Evolutionary conservation across 495 filamentous ascomycete species (phyloP).

Genomic region (Lasiosphaeris hirsuta): DNA sequence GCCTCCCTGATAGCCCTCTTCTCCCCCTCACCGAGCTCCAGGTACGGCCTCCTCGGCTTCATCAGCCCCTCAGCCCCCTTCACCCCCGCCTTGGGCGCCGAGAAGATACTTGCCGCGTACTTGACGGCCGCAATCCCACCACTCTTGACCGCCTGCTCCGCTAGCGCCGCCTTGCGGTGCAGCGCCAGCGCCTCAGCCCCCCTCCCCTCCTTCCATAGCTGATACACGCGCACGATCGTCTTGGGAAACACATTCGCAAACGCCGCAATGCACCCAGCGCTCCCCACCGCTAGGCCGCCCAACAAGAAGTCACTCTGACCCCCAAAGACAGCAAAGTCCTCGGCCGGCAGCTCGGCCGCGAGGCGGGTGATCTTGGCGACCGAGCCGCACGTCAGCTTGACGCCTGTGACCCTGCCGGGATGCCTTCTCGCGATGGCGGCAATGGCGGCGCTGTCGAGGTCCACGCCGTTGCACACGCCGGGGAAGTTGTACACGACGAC

Average conservation of each 20-base stretch:
- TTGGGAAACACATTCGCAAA: conserved; percentile 66
- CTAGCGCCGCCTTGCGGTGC: conserved; percentile 47
- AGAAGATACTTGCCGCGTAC: conserved; percentile 56
- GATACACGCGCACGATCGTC: conserved; percentile 51
- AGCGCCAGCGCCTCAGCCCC: conserved; percentile 52
- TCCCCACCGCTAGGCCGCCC: conserved; percentile 57
- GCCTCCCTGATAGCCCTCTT: conserved; percentile 46
- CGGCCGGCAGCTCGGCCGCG: conserved; percentile 50
- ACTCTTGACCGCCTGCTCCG: conserved; percentile 55
- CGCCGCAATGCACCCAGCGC: conserved; percentile 62
- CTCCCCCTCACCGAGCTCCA: conserved; percentile 43
- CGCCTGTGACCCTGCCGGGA: conserved; percentile 48
- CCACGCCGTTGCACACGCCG: conserved; percentile 67
- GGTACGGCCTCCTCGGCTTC: conserved; percentile 57
- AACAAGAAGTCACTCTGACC: conserved; percentile 70
- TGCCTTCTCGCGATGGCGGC: conserved; percentile 47
- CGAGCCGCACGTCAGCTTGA: conserved; percentile 67
- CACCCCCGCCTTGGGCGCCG: conserved; percentile 55
- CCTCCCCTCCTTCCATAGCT: conserved; percentile 40
- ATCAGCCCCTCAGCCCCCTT: conserved; percentile 53
- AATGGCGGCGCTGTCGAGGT: conserved; percentile 62
- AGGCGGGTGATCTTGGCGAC: conserved; percentile 58
- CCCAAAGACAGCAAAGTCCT: conserved; percentile 62
- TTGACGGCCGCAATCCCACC: conserved; percentile 61
- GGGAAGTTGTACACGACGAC: conserved; percentile 72